Evolutionary conservation across 2,329 filamentous ascomycete species (phyloP).

Genomic region (Penicillium italicum): DNA sequence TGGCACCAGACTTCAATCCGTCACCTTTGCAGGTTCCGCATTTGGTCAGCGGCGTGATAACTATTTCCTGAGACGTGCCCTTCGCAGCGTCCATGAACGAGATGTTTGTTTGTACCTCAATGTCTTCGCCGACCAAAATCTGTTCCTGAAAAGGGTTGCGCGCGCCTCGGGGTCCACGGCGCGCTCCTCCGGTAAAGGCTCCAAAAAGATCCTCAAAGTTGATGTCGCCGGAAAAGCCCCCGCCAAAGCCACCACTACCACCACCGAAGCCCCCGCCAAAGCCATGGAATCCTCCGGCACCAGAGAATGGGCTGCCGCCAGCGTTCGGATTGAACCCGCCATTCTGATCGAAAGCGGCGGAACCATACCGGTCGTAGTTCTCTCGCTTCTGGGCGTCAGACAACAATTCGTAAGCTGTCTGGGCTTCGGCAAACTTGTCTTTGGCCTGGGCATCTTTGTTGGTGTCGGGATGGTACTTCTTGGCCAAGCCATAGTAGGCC

Average conservation of each 20-base stretch:
- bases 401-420: constrained; percentile 88
- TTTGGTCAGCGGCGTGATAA: constrained; percentile 72
- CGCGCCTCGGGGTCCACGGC: constrained; percentile 52
- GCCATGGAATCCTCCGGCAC: constrained; percentile 59
- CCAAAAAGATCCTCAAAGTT: constrained; percentile 96
- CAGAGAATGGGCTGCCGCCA: constrained; percentile 53
- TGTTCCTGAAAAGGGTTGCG: constrained; percentile 72
- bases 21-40: constrained; percentile 81
- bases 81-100: constrained; percentile 96
- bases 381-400: constrained; percentile 91
- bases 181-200: constrained; percentile 67
- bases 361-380: constrained; percentile 85
- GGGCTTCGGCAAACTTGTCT: constrained; percentile 89
- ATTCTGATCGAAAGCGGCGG: constrained; percentile 65
- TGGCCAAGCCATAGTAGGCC: constrained; percentile 94
- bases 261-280: constrained; percentile 54
- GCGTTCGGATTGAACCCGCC: constrained; percentile 75
- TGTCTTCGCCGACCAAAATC: constrained; percentile 87
- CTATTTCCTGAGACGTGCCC: constrained; percentile 82
- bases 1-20: constrained; percentile 77
- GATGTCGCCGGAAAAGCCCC: constrained; percentile 71
- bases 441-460: constrained; percentile 95
- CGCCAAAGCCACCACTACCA: constrained; percentile 47
- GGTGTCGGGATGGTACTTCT: constrained; percentile 96
- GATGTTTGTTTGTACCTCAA: constrained; percentile 89